Evolutionary conservation across 2,329 filamentous ascomycete species (phyloP).

Genomic region (Penicillium sp.): DNA sequence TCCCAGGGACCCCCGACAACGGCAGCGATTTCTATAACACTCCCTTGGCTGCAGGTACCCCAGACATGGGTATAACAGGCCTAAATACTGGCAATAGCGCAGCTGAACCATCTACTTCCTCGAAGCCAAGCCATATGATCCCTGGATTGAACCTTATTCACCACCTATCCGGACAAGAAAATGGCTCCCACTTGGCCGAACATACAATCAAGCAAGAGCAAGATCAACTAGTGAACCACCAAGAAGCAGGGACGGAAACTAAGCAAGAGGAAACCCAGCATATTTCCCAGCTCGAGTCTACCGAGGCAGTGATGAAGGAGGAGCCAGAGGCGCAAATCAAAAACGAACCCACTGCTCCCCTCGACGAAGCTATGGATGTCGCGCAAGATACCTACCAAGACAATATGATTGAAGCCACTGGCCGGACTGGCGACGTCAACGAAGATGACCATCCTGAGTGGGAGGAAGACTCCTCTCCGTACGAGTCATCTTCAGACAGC

Average conservation of each 20-base stretch:
- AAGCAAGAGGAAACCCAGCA: not conserved
- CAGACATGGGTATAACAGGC: conserved; percentile 16
- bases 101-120: conserved; percentile 13
- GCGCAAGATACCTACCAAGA: conserved; percentile 15
- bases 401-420: conserved; percentile 6
- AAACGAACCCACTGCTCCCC: not conserved
- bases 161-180: conserved; percentile 12
- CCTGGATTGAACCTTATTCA: conserved; percentile 40
- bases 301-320: not conserved
- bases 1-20: conserved; percentile 35
- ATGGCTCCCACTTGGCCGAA: not conserved
- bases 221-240: not conserved
- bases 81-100: conserved; percentile 4
- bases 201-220: conserved; percentile 2
- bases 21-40: conserved; percentile 46
- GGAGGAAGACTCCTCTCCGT: conserved; percentile 76
- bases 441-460: conserved; percentile 68
- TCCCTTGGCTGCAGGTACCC: conserved; percentile 31
- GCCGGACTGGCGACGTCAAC: conserved; percentile 31
- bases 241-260: not conserved
- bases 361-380: conserved; percentile 29
- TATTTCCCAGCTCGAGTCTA: not conserved
- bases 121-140: conserved; percentile 28
- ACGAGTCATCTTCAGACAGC: conserved; percentile 62
- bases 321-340: not conserved